phyloP scores from a whole-genome alignment of 2,329 filamentous ascomycete genomes.

The Ascocoryne sarcoides region DNA sequence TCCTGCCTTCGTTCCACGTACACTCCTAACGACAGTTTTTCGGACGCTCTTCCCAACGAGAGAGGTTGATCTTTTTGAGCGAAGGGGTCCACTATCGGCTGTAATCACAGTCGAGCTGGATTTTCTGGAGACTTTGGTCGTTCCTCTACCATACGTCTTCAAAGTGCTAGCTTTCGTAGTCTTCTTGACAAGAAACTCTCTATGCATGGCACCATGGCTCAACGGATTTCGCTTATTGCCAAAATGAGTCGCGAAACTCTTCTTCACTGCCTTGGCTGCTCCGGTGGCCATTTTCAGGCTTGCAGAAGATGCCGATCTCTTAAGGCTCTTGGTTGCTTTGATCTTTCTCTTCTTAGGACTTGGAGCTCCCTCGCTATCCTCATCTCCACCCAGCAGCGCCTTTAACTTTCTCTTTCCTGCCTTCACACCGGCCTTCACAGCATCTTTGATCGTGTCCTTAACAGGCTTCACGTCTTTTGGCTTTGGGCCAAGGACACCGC shows the following conservation, averaged over 20 bases:
- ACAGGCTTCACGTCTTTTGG: conserved; percentile 44
- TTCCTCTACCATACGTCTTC: conserved; percentile 20
- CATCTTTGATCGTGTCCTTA: conserved; percentile 34
- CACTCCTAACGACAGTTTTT: conserved; percentile 13
- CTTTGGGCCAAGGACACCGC: conserved; percentile 54
- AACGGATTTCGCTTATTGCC: too few relatives aligned
- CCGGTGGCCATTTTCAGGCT: conserved; percentile 30
- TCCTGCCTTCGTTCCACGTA: too few relatives aligned
- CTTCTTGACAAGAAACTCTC: conserved; percentile 11
- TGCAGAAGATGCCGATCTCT: conserved; percentile 28
- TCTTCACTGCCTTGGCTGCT: conserved; percentile 32
- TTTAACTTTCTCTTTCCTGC: conserved; percentile 49
- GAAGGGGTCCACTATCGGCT: conserved; percentile 9
- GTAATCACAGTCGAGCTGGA: conserved; percentile 20
- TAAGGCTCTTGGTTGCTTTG: conserved; percentile 30
- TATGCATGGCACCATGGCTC: too few relatives aligned
- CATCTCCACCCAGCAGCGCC: conserved; percentile 36
- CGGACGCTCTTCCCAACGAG: conserved; percentile 8
- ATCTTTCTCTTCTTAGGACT: conserved; percentile 41
- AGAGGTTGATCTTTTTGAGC: conserved; percentile 5
- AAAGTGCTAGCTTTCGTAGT: conserved; percentile 18
- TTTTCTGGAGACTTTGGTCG: conserved; percentile 18
- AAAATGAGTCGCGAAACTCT: conserved; percentile 26
- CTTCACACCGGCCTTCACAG: conserved; percentile 37
- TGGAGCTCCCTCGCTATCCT: conserved; percentile 17